A percentile compares a stretch with the other conserved stretches of the same genome.
These are phyloP conservation scores for Microbotryum violaceum DNA, from an alignment of 1,284 basidiomycete species.

Conservation along the genomic window DNA sequence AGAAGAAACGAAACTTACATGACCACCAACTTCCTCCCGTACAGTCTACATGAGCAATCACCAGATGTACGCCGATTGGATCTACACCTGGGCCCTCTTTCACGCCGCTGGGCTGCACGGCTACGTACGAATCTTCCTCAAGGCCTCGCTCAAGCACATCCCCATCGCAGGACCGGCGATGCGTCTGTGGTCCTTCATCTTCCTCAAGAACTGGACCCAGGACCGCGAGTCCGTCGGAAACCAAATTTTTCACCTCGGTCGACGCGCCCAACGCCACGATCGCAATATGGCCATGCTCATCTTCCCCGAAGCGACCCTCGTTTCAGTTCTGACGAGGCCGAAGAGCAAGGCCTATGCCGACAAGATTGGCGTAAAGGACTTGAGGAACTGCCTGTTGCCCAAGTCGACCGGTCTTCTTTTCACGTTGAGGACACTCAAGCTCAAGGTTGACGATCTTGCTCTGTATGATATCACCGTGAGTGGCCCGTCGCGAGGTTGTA, in stretches of 20 bases:
- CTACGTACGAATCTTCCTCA: conserved; percentile 75
- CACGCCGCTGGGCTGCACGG: conserved; percentile 20
- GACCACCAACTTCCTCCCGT: not conserved
- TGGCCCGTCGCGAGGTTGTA: conserved; percentile 48
- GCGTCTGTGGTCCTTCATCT: conserved; percentile 89
- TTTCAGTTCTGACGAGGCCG: conserved; percentile 70
- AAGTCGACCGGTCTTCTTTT: conserved; percentile 84
- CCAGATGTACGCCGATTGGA: conserved; percentile 78
- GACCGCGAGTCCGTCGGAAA: conserved; percentile 1
- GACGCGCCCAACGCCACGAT: conserved; percentile 1
- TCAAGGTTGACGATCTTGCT: conserved; percentile 66
- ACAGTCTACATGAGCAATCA: not conserved
- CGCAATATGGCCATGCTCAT: conserved; percentile 69
- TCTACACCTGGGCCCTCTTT: conserved; percentile 64
- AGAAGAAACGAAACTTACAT: conserved; percentile 8
- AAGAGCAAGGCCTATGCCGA: conserved; percentile 75
- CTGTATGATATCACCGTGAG: conserved; percentile 84
- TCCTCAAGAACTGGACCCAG: conserved; percentile 57
- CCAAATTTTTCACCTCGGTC: conserved; percentile 7
- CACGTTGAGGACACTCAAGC: conserved; percentile 69
- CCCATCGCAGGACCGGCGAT: conserved; percentile 84
- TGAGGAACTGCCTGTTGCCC: conserved; percentile 71
- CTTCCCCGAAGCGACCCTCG: conserved; percentile 88
- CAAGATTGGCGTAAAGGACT: conserved; percentile 73
- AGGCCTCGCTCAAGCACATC: conserved; percentile 78